Conservation (phyloP, 352 stramenopile species). For the Globisporangium sylvaticum region DNA sequence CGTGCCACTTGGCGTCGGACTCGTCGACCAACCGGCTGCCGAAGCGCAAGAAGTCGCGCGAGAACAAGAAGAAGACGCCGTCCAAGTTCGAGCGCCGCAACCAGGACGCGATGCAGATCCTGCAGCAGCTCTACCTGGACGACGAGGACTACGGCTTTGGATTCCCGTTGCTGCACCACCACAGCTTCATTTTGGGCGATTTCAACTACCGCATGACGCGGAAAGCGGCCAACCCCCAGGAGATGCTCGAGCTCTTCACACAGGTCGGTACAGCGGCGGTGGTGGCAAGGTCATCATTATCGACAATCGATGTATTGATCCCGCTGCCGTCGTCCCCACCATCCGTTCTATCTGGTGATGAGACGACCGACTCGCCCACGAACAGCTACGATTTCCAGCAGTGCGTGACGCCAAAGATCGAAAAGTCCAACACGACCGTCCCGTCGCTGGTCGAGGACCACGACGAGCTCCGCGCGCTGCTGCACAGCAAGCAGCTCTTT, state of each 20-base stretch:
- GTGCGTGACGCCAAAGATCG: constrained; percentile 44
- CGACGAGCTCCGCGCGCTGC: constrained; percentile 67
- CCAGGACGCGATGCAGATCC: constrained; percentile 74
- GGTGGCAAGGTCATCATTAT: neutral
- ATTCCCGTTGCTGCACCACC: constrained; percentile 74
- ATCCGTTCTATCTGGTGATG: constrained; percentile 14
- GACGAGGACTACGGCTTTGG: constrained; percentile 85
- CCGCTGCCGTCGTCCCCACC: constrained; percentile 7
- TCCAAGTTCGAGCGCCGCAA: constrained; percentile 82
- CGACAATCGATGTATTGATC: constrained; percentile 10
- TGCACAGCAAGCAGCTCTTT: constrained; percentile 67
- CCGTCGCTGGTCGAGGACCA: constrained; percentile 50
- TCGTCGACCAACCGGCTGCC: constrained; percentile 47
- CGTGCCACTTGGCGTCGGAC: constrained; percentile 86
- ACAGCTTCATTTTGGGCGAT: constrained; percentile 89
- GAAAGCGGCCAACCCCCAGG: constrained; percentile 32
- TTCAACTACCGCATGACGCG: constrained; percentile 86
- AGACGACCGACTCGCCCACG: constrained; percentile 19
- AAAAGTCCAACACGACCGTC: constrained; percentile 18
- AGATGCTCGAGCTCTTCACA: constrained; percentile 47
- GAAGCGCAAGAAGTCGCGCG: constrained; percentile 20
- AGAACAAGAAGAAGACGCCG: constrained; percentile 19
- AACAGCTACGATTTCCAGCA: constrained; percentile 36
- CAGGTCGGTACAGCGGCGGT: constrained; percentile 9
- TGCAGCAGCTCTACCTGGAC: constrained; percentile 78